phyloP scores from a whole-genome alignment of 169 alveolate species.

The Plasmodium knowlesi region DNA sequence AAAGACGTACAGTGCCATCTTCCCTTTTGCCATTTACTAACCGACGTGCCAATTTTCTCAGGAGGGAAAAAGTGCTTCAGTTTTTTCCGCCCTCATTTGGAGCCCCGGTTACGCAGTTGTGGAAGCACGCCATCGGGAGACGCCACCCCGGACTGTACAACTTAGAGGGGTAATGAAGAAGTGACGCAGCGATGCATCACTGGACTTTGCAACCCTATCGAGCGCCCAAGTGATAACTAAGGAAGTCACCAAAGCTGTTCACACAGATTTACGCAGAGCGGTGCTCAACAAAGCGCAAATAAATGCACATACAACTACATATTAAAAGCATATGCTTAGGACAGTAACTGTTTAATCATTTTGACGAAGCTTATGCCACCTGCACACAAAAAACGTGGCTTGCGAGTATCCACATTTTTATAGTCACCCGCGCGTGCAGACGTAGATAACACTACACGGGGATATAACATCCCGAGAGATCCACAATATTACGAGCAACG shows the following conservation, averaged over 20 bases:
- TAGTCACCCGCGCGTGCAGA: background rate
- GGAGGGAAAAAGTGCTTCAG: background rate
- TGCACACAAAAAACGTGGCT: background rate
- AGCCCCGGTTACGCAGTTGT: background rate
- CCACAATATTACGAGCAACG: background rate
- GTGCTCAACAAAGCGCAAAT: background rate
- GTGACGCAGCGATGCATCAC: background rate
- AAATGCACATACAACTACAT: background rate
- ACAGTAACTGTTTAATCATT: background rate
- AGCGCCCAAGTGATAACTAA: background rate
- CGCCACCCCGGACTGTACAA: background rate
- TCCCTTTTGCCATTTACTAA: background rate
- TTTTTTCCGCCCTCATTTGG: background rate
- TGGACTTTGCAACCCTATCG: background rate
- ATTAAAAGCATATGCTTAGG: background rate
- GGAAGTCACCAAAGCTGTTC: background rate
- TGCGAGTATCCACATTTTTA: background rate
- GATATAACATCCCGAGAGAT: background rate
- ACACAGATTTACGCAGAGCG: background rate
- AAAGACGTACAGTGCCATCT: background rate
- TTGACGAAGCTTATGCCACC: background rate
- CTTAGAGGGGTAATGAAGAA: background rate
- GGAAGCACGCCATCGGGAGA: background rate
- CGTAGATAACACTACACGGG: background rate
- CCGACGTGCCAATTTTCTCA: background rate